These are phyloP conservation scores for Lentithecium fluviatile DNA, from an alignment of 495 filamentous ascomycete species.

Conservation along the genomic window DNA sequence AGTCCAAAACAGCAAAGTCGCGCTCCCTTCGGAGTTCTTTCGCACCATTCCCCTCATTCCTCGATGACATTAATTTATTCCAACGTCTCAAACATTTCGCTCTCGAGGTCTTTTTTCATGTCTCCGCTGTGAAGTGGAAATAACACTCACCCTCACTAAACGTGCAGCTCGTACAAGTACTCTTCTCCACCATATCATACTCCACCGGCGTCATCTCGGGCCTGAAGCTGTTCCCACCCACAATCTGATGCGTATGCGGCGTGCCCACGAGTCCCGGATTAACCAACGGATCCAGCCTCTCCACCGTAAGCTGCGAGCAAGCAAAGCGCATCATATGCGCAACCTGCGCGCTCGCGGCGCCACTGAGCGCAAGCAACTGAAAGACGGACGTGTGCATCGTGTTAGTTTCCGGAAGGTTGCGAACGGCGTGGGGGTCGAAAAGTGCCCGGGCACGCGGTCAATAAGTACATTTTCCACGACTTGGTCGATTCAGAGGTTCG, in stretches of 20 bases:
- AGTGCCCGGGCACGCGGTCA: no score
- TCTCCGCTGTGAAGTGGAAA: no score
- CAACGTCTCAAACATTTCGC: no score
- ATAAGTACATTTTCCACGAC: no score
- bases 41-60: no score
- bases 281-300: slow-evolving; percentile 24
- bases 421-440: background rate
- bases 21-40: no score
- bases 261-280: slow-evolving; percentile 18
- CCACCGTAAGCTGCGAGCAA: slow-evolving; percentile 26
- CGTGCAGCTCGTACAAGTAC: slow-evolving; percentile 31
- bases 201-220: slow-evolving; percentile 25
- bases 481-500: no score
- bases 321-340: slow-evolving; percentile 27
- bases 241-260: slow-evolving; percentile 27
- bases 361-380: slow-evolving; percentile 4
- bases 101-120: background rate
- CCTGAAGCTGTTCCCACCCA: slow-evolving; percentile 13
- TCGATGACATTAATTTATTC: no score
- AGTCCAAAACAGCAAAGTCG: no score
- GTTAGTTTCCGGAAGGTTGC: background rate
- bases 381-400: background rate
- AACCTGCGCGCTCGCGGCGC: slow-evolving; percentile 7
- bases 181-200: slow-evolving; percentile 11
- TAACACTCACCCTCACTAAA: slow-evolving; percentile 7